Conservation (phyloP, 768 basidiomycete genomes). For the Exidia glandulosa region DNA sequence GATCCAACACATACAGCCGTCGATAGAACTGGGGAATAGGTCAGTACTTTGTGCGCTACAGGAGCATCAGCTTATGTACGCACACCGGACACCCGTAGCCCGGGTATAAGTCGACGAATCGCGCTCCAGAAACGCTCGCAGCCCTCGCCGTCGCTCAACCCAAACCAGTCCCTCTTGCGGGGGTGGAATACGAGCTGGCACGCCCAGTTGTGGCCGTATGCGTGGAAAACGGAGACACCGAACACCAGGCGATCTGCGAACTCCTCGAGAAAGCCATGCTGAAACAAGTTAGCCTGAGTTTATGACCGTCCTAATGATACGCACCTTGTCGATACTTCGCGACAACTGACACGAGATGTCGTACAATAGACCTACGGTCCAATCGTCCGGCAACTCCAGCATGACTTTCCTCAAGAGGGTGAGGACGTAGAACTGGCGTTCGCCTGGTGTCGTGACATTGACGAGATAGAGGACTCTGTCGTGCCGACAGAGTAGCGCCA, state of each 20-base stretch:
- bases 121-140: slow-evolving; percentile 25
- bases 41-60: background rate
- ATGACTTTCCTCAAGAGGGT: slow-evolving; percentile 23
- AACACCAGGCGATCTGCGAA: slow-evolving; percentile 14
- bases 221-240: slow-evolving; percentile 28
- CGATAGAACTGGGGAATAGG: background rate
- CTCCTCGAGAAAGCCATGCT: background rate
- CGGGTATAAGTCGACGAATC: slow-evolving; percentile 23
- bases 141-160: slow-evolving; percentile 26
- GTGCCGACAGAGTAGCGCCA: slow-evolving; percentile 10
- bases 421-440: slow-evolving; percentile 29
- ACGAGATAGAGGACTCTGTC: slow-evolving; percentile 19
- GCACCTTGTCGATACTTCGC: slow-evolving; percentile 14
- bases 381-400: slow-evolving; percentile 15
- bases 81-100: slow-evolving; percentile 23
- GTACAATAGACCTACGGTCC: slow-evolving; percentile 19
- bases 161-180: slow-evolving; percentile 17
- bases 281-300: background rate
- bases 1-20: background rate
- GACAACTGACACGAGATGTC: slow-evolving; percentile 27
- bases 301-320: background rate
- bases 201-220: slow-evolving; percentile 27
- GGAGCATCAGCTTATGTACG: background rate
- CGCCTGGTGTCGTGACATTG: slow-evolving; percentile 30
- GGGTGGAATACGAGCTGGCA: slow-evolving; percentile 27